phyloP scores from a whole-genome alignment of 108 stramenopile genomes.

The Nitzschia inconspicua region DNA sequence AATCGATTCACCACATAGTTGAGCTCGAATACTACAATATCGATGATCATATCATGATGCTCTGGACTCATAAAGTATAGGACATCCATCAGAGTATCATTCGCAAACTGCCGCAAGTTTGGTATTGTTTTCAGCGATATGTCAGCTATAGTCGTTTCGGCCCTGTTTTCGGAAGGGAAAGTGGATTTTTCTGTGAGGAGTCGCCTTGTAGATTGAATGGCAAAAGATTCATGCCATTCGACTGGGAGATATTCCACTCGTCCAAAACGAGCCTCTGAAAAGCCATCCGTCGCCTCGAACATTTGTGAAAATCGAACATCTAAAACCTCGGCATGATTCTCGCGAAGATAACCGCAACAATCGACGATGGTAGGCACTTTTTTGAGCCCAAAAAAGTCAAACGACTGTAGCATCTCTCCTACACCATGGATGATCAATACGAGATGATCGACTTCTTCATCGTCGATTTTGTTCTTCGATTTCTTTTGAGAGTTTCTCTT shows the following conservation, averaged over 20 bases:
- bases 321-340: constrained; percentile 56
- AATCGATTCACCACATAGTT: constrained; percentile 60
- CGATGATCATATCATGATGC: constrained; percentile 67
- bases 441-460: constrained; percentile 57
- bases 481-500: too few relatives aligned
- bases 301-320: constrained; percentile 22
- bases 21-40: constrained; percentile 56
- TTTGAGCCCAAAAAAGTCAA: constrained; percentile 62
- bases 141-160: constrained; percentile 40
- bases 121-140: constrained; percentile 72
- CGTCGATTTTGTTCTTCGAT: too few relatives aligned
- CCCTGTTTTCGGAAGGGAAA: neutral
- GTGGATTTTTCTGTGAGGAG: neutral
- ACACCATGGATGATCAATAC: constrained; percentile 78
- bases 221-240: constrained; percentile 78
- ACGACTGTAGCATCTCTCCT: constrained; percentile 62
- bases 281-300: constrained; percentile 6
- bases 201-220: constrained; percentile 45
- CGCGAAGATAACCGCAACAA: constrained; percentile 58
- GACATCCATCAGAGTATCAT: constrained; percentile 77
- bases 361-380: constrained; percentile 60
- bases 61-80: constrained; percentile 68
- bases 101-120: constrained; percentile 66
- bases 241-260: constrained; percentile 73
- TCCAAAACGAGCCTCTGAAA: neutral